Percentiles rank a stretch among this genome's conserved stretches.
Evolutionary conservation across 2,329 filamentous ascomycete species (phyloP).

Genomic region (Didymella sp.): DNA sequence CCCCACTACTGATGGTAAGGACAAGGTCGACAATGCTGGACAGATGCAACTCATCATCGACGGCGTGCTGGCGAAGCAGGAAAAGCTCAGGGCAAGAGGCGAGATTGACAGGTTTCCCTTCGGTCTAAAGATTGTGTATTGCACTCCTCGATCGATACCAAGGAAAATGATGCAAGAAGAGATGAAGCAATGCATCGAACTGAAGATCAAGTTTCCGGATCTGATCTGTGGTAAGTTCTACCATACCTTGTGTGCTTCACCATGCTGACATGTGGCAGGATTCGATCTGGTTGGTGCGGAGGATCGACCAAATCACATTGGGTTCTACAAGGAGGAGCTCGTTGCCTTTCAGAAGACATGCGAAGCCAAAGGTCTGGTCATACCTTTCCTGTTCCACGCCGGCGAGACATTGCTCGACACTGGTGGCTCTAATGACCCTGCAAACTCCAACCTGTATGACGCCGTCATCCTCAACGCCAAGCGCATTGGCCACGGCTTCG

Average conservation of each 20-base stretch:
- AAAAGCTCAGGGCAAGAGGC: conserved; percentile 48
- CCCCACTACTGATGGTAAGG: conserved; percentile 63
- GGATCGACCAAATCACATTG: conserved; percentile 66
- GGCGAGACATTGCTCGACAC: conserved; percentile 73
- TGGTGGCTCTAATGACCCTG: conserved; percentile 65
- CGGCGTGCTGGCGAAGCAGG: conserved; percentile 60
- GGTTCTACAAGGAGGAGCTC: conserved; percentile 65
- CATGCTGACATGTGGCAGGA: conserved; percentile 50
- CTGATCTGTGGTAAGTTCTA: conserved; percentile 67
- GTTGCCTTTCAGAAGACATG: conserved; percentile 64
- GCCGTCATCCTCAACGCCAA: conserved; percentile 70
- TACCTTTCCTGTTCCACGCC: conserved; percentile 79
- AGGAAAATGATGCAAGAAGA: conserved; percentile 58
- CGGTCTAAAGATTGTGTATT: conserved; percentile 75
- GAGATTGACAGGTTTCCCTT: conserved; percentile 60
- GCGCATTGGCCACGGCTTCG: conserved; percentile 77
- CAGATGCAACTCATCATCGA: conserved; percentile 61
- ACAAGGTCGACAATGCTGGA: conserved; percentile 60
- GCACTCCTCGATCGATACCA: conserved; percentile 68
- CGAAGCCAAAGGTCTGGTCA: conserved; percentile 56
- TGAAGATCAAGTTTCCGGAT: conserved; percentile 64
- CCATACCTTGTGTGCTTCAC: no score
- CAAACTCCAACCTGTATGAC: conserved; percentile 69
- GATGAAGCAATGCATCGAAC: conserved; percentile 66
- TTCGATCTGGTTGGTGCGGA: conserved; percentile 74